Evolutionary conservation across 2,329 filamentous ascomycete genomes (phyloP), one percentile per base, ranked within the genome.

Genomic region (Ambrosiella xylebori): DNA sequence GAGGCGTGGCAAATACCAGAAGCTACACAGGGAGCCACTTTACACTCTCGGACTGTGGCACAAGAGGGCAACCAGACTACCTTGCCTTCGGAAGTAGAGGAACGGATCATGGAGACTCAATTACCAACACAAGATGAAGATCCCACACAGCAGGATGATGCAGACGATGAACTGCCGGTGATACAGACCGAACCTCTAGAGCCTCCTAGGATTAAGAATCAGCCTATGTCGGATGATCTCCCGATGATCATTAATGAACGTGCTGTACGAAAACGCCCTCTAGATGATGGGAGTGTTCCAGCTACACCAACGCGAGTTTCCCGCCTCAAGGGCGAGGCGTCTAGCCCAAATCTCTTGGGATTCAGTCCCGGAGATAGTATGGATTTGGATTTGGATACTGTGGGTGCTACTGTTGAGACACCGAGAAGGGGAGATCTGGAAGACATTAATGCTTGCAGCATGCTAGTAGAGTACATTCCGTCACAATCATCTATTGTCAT

Each of bases 121-220:
- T 55, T 50, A 7, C 57, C 57, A n/a, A 38, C 57, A 15, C 11
- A 36, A 38, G 39, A 54, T 19, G 19, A n/a, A 19, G 19, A 38
- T 38, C 17, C 57, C 13, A 56, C 44, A 11, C 51, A 53, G 15
- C 49, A 58, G 7, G 57, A 50, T 37, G 15, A 56, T 44, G 41
- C 44, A 36, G 50, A 49, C 40, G 8, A 54, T 15, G 41, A 57
- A 17, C 45, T 60, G 17, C 55, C 55, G 5, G 13, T 9, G 13
- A 13, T 51, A 13, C 51, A 35, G 27, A 15, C 19, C 13, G 17
- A 56, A 27, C 17, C 38, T 27, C 54, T 39, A 7, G 36, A 47
- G 36, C 36, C 44, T 36, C 13, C n/a, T 9, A 39, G 37, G 6
- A 63, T 79, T 27, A 80, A 81, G 63, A 58, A 67, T n/a, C 77